These are phyloP conservation scores for Leccinum subgranulosum DNA, from an alignment of 768 basidiomycete species.

Conservation along the genomic window DNA sequence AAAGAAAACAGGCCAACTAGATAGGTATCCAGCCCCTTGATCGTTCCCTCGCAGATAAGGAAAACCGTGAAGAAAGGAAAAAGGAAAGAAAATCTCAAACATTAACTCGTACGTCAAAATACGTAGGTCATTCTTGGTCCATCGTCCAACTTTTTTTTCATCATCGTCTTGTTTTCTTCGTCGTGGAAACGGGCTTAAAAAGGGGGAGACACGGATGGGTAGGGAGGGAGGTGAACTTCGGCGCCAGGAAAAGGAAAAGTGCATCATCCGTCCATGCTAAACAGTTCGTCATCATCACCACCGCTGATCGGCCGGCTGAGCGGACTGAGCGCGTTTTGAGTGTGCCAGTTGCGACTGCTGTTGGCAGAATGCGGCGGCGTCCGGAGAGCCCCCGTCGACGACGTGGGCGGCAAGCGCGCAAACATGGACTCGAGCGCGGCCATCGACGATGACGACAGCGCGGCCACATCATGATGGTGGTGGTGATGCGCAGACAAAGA, in stretches of 20 bases:
- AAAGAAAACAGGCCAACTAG: constrained; percentile 24
- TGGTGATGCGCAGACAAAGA: constrained; percentile 27
- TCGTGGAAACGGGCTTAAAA: background rate
- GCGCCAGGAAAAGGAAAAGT: background rate
- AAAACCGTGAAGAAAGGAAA: background rate
- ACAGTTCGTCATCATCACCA: constrained; percentile 65
- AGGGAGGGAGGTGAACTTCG: no score
- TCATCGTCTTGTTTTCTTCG: background rate
- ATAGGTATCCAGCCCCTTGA: constrained; percentile 31
- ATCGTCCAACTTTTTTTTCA: constrained; percentile 8
- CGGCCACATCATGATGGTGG: constrained; percentile 20
- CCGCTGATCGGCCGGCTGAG: constrained; percentile 54
- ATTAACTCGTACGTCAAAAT: constrained; percentile 28
- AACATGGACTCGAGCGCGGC: constrained; percentile 50
- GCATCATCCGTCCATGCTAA: constrained; percentile 59
- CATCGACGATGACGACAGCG: constrained; percentile 15
- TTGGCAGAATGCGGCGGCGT: constrained; percentile 24
- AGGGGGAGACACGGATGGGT: no score
- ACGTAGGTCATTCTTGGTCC: constrained; percentile 17
- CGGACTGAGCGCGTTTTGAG: constrained; percentile 49
- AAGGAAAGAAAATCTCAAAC: constrained; percentile 1
- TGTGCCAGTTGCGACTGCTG: constrained; percentile 34
- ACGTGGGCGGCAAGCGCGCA: constrained; percentile 38
- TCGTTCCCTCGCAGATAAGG: constrained; percentile 23
- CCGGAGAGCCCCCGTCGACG: constrained; percentile 12